Conservation (phyloP, 345 rosid genomes). For the Gossypium ekmanianum region DNA sequence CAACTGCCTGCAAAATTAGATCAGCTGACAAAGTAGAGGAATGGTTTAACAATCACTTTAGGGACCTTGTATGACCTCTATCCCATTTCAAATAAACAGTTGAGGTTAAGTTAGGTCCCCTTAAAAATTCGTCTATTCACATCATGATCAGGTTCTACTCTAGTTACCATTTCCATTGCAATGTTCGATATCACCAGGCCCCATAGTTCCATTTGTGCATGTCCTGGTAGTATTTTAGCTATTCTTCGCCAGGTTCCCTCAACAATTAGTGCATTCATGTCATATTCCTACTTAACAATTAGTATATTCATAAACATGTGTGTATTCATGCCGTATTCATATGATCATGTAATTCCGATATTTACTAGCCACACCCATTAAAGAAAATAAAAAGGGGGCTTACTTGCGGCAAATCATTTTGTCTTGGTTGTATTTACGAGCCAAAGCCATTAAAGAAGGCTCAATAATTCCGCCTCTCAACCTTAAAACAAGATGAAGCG, state of each 20-base stretch:
- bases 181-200: too few relatives aligned
- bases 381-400: slow-evolving; percentile 18
- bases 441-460: slow-evolving; percentile 87
- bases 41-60: slow-evolving; percentile 24
- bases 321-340: too few relatives aligned
- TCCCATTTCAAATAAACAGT: slow-evolving; percentile 24
- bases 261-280: background rate
- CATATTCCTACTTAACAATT: background rate
- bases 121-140: background rate
- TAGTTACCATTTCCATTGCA: too few relatives aligned
- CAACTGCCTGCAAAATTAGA: slow-evolving; percentile 23
- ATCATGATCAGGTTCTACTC: too few relatives aligned
- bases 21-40: slow-evolving; percentile 49
- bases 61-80: slow-evolving; percentile 46
- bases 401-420: slow-evolving; percentile 93
- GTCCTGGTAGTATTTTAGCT: too few relatives aligned
- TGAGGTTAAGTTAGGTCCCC: slow-evolving; percentile 47
- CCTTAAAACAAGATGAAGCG: slow-evolving; percentile 81
- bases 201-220: too few relatives aligned
- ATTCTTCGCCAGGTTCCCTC: too few relatives aligned
- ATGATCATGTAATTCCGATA: too few relatives aligned
- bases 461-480: slow-evolving; percentile 91
- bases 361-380: too few relatives aligned
- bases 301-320: too few relatives aligned
- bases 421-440: slow-evolving; percentile 85